A percentile compares a stretch with the other conserved stretches of the same genome.
These are phyloP conservation scores for Metarhizium sp. DNA, from an alignment of 2,329 filamentous ascomycete species.

Conservation along the genomic window DNA sequence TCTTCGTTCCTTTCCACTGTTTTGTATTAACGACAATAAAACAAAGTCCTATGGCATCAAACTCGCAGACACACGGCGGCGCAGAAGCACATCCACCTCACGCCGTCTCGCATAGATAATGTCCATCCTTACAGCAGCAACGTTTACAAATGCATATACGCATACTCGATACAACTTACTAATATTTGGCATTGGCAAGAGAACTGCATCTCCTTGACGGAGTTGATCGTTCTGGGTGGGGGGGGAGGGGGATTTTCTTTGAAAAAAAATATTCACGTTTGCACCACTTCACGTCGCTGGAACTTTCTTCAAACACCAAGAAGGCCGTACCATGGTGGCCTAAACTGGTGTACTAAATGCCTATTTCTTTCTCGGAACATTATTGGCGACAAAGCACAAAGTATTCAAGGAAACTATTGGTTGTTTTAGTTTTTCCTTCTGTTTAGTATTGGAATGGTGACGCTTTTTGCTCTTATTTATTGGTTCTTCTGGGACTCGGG, in stretches of 20 bases:
- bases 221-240: neutral
- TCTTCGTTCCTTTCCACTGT: neutral
- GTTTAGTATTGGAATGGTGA: neutral
- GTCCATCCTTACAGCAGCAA: neutral
- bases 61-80: neutral
- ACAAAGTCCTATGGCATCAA: neutral
- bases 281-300: neutral
- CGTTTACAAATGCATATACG: slow-evolving; percentile 3
- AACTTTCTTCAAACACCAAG: neutral
- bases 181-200: slow-evolving; percentile 3
- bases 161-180: slow-evolving; percentile 6
- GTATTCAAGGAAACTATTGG: slow-evolving; percentile 1
- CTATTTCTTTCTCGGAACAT: slow-evolving; percentile 1
- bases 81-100: neutral
- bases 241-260: neutral
- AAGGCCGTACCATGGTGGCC: neutral
- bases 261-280: neutral
- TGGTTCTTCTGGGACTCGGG: slow-evolving; percentile 1
- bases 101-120: slow-evolving; percentile 1
- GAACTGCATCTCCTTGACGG: slow-evolving; percentile 3
- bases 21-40: slow-evolving; percentile 1
- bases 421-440: slow-evolving; percentile 3
- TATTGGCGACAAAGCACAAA: slow-evolving; percentile 1
- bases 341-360: neutral
- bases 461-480: neutral